Conservation (phyloP, 75 land plant genomes). For the Chamaecyparis obtusa region DNA sequence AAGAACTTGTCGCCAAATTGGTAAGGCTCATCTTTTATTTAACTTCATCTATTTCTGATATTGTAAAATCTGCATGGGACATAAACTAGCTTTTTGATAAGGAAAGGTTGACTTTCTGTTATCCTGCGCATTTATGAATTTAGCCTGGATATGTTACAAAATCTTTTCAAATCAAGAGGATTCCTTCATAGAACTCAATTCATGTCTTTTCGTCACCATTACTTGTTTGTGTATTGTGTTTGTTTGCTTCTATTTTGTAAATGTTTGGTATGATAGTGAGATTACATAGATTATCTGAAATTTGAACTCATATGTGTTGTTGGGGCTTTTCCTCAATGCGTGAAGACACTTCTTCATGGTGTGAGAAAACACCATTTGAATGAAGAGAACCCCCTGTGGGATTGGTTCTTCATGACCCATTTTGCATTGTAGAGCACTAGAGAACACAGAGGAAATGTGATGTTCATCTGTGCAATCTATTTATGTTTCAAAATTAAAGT, state of each 20-base stretch:
- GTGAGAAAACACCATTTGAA: too few relatives aligned
- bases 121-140: not conserved
- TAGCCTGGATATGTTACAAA: not conserved
- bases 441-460: too few relatives aligned
- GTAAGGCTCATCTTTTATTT: constrained; percentile 36
- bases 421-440: too few relatives aligned
- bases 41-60: not conserved
- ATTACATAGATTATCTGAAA: not conserved
- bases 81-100: not conserved
- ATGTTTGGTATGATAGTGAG: not conserved
- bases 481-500: too few relatives aligned
- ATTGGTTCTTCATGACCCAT: too few relatives aligned
- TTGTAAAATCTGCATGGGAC: not conserved
- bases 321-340: too few relatives aligned
- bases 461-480: too few relatives aligned
- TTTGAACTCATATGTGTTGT: not conserved
- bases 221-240: not conserved
- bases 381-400: too few relatives aligned
- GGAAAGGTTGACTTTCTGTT: not conserved
- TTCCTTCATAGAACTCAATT: not conserved
- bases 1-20: constrained; percentile 50
- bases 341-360: too few relatives aligned
- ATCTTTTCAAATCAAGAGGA: not conserved
- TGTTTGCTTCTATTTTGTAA: not conserved
- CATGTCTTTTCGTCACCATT: not conserved